A percentile compares a stretch with the other conserved stretches of the same genome.
Conservation (phyloP, 139 green algal genomes). For the Tetraselmis striata region DNA sequence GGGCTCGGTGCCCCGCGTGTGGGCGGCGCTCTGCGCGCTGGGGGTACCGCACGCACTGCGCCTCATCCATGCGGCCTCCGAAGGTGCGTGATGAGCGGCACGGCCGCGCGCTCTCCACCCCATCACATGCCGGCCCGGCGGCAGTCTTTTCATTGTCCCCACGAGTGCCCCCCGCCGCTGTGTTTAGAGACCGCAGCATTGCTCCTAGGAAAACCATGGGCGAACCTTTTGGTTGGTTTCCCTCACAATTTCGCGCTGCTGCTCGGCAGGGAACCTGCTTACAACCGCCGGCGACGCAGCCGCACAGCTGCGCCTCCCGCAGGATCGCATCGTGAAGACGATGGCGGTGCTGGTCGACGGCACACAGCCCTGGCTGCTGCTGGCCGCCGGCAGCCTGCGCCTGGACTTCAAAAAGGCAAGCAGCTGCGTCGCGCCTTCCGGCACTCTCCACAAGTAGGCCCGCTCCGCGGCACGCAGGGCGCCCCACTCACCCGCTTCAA, state of each 20-base stretch:
- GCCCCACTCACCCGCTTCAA: too few relatives aligned
- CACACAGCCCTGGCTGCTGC: neutral
- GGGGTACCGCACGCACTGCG: neutral
- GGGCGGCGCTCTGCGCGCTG: neutral
- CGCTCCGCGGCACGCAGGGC: too few relatives aligned
- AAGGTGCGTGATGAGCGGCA: neutral
- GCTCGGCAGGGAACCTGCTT: neutral
- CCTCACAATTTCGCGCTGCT: too few relatives aligned
- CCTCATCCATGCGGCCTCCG: neutral
- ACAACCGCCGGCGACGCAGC: neutral
- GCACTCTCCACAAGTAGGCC: too few relatives aligned
- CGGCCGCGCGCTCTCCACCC: neutral
- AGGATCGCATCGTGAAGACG: neutral
- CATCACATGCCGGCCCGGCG: too few relatives aligned
- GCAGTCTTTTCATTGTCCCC: too few relatives aligned
- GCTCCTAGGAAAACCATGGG: too few relatives aligned
- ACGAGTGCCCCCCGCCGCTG: too few relatives aligned
- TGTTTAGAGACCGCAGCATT: too few relatives aligned
- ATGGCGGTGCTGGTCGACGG: neutral
- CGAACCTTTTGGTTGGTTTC: too few relatives aligned
- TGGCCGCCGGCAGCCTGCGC: neutral
- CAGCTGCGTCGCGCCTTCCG: too few relatives aligned
- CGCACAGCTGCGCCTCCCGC: neutral
- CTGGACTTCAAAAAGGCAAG: neutral
- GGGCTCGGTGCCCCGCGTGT: neutral